These are phyloP conservation scores for Sequoiadendron giganteum DNA, from an alignment of 75 land plant genomes.

Conservation along the genomic window DNA sequence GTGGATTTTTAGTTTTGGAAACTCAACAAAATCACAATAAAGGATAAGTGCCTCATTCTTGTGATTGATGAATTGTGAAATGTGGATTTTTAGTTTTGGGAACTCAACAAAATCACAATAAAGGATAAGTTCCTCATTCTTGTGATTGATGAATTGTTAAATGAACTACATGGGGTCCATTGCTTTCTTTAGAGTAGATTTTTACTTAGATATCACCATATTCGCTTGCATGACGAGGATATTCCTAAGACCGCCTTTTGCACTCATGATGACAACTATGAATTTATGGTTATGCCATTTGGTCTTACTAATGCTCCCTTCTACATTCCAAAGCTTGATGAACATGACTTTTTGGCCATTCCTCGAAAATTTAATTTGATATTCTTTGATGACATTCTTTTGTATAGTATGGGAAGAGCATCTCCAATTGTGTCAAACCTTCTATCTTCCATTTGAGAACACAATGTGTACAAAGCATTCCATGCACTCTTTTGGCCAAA, in stretches of 20 bases:
- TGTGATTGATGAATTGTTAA: background rate
- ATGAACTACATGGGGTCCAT: background rate
- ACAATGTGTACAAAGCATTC: background rate
- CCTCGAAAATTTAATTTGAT: background rate
- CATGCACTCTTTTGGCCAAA: background rate
- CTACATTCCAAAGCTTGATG: background rate
- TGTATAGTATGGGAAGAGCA: background rate
- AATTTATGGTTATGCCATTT: background rate
- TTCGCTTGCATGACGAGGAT: background rate
- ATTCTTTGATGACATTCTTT: background rate
- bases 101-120: background rate
- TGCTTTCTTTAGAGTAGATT: background rate
- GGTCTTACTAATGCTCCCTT: background rate
- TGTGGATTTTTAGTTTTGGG: background rate
- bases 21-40: background rate
- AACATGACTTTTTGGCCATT: background rate
- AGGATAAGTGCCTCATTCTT: background rate
- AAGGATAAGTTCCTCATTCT: background rate
- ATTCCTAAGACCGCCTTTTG: background rate
- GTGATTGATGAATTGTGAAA: background rate
- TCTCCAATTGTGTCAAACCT: background rate
- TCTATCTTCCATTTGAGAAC: background rate
- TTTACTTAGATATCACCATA: background rate
- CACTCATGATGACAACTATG: background rate
- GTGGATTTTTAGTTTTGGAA: too few species aligned